Conservation (phyloP, 2,329 filamentous ascomycete species). For the Leptographium wingfieldii region DNA sequence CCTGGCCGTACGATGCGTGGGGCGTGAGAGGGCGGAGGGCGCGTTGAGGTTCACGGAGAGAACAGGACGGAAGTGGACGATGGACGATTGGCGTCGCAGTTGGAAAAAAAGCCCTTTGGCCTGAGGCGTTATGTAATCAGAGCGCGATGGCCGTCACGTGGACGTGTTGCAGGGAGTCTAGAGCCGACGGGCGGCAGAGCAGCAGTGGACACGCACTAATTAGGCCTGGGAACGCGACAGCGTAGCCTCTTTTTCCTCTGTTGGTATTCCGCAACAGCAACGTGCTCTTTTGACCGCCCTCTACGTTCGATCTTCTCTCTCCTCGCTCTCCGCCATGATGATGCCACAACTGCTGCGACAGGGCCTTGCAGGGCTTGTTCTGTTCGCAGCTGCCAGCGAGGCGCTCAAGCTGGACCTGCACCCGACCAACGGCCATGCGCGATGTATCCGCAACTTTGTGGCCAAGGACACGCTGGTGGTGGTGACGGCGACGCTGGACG, state of each 20-base stretch:
- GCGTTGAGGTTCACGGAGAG: not conserved
- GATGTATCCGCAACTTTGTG: constrained; percentile 96
- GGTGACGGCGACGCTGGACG: constrained; percentile 79
- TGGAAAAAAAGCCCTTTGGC: not conserved
- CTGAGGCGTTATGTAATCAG: not conserved
- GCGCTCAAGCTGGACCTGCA: constrained; percentile 91
- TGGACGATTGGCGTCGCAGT: not conserved
- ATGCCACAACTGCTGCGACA: constrained; percentile 37
- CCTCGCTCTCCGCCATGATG: constrained; percentile 3
- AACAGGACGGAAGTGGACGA: not conserved
- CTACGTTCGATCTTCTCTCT: not conserved
- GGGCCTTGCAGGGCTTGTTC: constrained; percentile 43
- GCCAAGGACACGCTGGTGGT: constrained; percentile 85
- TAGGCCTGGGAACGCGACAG: not conserved
- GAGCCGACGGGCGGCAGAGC: not conserved
- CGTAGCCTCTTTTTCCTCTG: not conserved
- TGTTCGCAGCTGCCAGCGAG: constrained; percentile 39
- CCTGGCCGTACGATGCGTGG: not conserved
- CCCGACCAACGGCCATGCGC: constrained; percentile 54
- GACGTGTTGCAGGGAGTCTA: not conserved
- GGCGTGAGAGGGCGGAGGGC: not conserved
- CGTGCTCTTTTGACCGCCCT: not conserved
- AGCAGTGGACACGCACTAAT: not conserved
- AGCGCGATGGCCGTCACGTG: not conserved
- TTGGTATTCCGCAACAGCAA: too few species aligned